Evolutionary conservation across 805 yeast species (phyloP).

Genomic region (Nakazawaea pomicola): DNA sequence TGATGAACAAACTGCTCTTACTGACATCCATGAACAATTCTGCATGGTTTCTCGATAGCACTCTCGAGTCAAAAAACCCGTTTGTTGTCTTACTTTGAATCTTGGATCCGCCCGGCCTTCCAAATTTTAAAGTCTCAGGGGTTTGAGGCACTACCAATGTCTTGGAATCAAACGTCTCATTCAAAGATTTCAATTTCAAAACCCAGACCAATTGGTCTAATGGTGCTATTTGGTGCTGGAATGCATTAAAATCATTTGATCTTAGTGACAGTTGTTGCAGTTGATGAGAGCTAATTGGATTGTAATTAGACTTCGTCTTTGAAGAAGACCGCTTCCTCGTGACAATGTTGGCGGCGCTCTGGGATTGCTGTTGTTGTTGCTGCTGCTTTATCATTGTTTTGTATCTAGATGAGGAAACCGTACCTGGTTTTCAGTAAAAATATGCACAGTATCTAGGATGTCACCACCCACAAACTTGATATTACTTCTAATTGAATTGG

Average conservation of each 20-base stretch:
- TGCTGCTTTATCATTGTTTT: neutral
- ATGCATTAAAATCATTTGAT: conserved; percentile 7
- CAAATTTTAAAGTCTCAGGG: conserved; percentile 83
- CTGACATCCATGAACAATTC: conserved; percentile 69
- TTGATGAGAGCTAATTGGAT: conserved; percentile 20
- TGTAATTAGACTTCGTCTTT: conserved; percentile 26
- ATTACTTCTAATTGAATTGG: too few relatives aligned
- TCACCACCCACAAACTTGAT: too few relatives aligned
- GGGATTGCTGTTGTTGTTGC: neutral
- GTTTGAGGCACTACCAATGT: conserved; percentile 70
- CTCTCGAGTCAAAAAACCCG: conserved; percentile 93
- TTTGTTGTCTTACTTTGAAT: conserved; percentile 62
- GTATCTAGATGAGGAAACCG: too few relatives aligned
- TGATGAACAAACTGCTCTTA: conserved; percentile 49
- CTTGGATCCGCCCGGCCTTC: conserved; percentile 77
- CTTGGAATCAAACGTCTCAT: conserved; percentile 78
- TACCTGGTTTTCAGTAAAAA: too few relatives aligned
- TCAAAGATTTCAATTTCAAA: conserved; percentile 70
- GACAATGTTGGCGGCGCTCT: too few relatives aligned
- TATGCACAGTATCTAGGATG: too few relatives aligned
- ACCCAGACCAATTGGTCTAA: conserved; percentile 43
- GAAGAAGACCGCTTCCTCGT: conserved; percentile 28
- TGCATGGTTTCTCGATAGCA: conserved; percentile 90
- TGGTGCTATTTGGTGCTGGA: conserved; percentile 12
- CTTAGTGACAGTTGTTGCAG: conserved; percentile 12